Percentiles rank a stretch among this genome's conserved stretches.
Evolutionary conservation across 768 basidiomycete species (phyloP).

Genomic region (Rhodocollybia butyracea): DNA sequence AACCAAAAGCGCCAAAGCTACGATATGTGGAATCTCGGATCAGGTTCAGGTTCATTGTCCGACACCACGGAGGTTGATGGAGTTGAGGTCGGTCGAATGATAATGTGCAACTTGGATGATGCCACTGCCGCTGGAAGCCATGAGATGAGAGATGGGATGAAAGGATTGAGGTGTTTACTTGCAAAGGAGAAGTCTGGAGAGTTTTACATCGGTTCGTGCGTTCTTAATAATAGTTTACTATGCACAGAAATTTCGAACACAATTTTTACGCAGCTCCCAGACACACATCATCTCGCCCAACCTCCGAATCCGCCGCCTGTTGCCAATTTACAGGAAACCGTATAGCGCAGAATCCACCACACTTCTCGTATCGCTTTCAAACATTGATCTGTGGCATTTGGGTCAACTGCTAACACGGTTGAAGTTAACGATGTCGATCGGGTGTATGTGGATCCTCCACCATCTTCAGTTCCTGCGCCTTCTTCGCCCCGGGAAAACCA

Average conservation of each 20-base stretch:
- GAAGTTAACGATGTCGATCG: neutral
- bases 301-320: slow-evolving; percentile 23
- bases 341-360: slow-evolving; percentile 44
- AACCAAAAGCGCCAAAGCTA: slow-evolving; percentile 52
- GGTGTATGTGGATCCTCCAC: neutral
- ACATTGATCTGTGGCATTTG: slow-evolving; percentile 62
- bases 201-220: slow-evolving; percentile 49
- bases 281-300: slow-evolving; percentile 53
- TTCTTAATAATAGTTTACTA: neutral
- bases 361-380: slow-evolving; percentile 58
- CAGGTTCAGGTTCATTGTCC: slow-evolving; percentile 11
- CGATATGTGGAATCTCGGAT: slow-evolving; percentile 64
- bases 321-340: slow-evolving; percentile 15
- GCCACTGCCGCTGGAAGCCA: slow-evolving; percentile 35
- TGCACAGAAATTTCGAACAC: neutral
- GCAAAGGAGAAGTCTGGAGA: slow-evolving; percentile 59
- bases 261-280: slow-evolving; percentile 46
- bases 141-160: slow-evolving; percentile 75
- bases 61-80: neutral
- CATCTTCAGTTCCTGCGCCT: too few species aligned
- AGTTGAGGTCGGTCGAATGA: slow-evolving; percentile 14
- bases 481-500: too few species aligned
- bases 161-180: slow-evolving; percentile 55
- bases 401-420: too few species aligned
- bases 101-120: slow-evolving; percentile 14